Evolutionary conservation across 2,329 filamentous ascomycete genomes (phyloP), one percentile per base, ranked within the genome.

Genomic region (Coniochaeta sp.): DNA sequence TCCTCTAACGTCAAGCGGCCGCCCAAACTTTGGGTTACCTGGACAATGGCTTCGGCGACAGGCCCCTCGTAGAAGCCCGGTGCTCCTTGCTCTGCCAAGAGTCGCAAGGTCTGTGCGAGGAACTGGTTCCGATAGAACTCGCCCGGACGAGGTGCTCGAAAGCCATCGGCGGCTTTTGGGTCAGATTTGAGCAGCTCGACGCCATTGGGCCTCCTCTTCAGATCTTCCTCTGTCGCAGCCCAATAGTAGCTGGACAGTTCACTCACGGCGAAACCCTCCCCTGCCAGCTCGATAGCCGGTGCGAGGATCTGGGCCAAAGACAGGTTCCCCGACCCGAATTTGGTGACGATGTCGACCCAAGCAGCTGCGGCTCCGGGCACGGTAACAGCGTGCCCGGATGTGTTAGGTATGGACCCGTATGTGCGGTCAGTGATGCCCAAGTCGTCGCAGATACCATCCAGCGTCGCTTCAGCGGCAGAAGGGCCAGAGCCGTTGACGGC

Each of bases 401-500:
- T 75, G 74, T 87, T 84, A 4, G 92, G 91, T 24, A 98, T 92
- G 24, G 77, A 75, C 0, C 76, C 79, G 1, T 71, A 66, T 40
- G 83, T 74, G 16, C 81, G 85, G 8, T 85, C 81, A 1, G 78
- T 77, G 8, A 95, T 68, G 0, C 84, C 85, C 32, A 96, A 77
- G 60, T 89, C 86, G 58, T 81, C 81, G 38, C 89, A 83, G 55
- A 96, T 81, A 26, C 79, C 80, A 55, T 91, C 87, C 0, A 93
- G 79, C 0, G 86, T 89, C 60, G 78, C 85, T n/a, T 87, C 85
- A 42, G 76, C 79, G 1, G 89, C 86, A 14, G 91, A 86, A 30
- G 92, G 86, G 19, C 93, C 93, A 1, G 92, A 96, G n/a, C 92
- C 93, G 71, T 98, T 98, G 72, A 97, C 77, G 16, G 91, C 90